A percentile compares a stretch with the other conserved stretches of the same genome.
Conservation (phyloP, 2,329 filamentous ascomycete species). For the Emergomyces orientalis region DNA sequence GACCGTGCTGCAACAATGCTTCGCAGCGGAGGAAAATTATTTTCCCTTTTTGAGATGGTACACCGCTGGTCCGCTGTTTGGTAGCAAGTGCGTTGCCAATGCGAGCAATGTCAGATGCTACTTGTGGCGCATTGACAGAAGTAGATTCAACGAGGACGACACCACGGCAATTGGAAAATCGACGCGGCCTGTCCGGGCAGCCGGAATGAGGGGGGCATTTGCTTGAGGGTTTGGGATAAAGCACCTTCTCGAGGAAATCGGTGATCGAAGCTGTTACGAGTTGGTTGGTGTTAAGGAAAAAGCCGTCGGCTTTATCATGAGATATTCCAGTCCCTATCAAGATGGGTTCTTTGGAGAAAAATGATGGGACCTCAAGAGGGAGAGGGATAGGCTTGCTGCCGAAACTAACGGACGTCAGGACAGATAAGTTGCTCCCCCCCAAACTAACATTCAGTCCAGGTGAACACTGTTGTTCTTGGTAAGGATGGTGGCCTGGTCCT, state of each 20-base stretch:
- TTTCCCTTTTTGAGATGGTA: conserved; percentile 17
- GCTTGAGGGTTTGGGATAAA: not conserved
- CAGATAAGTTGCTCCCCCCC: not conserved
- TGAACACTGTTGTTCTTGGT: not conserved
- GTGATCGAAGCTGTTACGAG: not conserved
- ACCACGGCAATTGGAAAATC: conserved; percentile 14
- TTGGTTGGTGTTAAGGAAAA: not conserved
- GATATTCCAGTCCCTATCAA: not conserved
- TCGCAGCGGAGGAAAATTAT: conserved; percentile 28
- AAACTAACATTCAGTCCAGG: not conserved
- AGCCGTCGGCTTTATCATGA: not conserved
- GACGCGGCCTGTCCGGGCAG: not conserved
- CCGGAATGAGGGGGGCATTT: not conserved
- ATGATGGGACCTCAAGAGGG: not conserved
- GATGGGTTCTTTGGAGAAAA: not conserved
- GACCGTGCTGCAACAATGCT: conserved; percentile 4
- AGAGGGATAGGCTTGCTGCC: not conserved
- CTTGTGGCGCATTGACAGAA: not conserved
- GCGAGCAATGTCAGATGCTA: conserved; percentile 16
- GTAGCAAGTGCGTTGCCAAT: conserved; percentile 18
- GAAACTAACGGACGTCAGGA: not conserved
- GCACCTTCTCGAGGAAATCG: not conserved
- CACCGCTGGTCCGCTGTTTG: conserved; percentile 14
- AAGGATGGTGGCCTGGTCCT: not conserved
- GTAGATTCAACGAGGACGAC: conserved; percentile 23